Conservation (phyloP, 2,329 filamentous ascomycete species). For the Nemania sp. region DNA sequence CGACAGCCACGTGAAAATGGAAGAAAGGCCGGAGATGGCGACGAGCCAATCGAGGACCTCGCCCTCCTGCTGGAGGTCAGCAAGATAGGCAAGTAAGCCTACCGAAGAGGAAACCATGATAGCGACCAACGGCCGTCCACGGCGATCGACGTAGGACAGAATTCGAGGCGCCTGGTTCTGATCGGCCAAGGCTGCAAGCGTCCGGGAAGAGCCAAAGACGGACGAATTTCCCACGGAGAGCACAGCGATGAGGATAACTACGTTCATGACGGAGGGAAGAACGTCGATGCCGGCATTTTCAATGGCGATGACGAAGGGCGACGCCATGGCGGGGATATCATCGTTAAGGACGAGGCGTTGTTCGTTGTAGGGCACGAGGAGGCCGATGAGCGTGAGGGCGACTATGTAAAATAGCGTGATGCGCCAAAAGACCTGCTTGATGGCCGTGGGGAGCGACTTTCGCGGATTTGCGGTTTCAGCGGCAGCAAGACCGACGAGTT, state of each 20-base stretch:
- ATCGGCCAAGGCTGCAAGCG: constrained; percentile 88
- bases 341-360: constrained; percentile 69
- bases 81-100: constrained; percentile 83
- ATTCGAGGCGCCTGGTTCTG: constrained; percentile 84
- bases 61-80: constrained; percentile 69
- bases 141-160: constrained; percentile 83
- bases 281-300: constrained; percentile 81
- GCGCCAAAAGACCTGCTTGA: constrained; percentile 96
- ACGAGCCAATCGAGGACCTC: constrained; percentile 84
- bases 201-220: constrained; percentile 91
- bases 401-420: constrained; percentile 92
- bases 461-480: constrained; percentile 83
- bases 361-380: constrained; percentile 82
- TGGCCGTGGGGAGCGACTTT: constrained; percentile 84
- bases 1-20: constrained; percentile 83
- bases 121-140: constrained; percentile 81
- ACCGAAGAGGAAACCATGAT: constrained; percentile 75
- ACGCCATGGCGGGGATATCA: constrained; percentile 74
- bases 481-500: constrained; percentile 80
- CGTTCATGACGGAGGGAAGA: constrained; percentile 91
- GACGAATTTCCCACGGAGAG: constrained; percentile 92
- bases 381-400: constrained; percentile 81
- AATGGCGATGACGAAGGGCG: constrained; percentile 94
- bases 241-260: constrained; percentile 91
- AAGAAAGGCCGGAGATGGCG: constrained; percentile 77